Conservation (phyloP, 2,329 filamentous ascomycete species). For the Botrytis fabae region DNA sequence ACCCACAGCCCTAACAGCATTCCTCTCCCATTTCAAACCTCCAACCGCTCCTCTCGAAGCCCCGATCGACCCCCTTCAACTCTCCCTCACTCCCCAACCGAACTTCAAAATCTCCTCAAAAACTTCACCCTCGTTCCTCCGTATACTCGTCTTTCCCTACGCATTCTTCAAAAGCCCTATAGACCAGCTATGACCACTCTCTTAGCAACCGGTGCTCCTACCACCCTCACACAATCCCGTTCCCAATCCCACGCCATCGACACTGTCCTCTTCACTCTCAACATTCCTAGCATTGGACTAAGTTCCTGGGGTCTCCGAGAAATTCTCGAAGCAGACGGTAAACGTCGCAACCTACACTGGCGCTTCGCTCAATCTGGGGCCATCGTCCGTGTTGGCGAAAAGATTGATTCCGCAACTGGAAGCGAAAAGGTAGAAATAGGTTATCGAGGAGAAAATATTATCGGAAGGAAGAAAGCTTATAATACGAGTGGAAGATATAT, state of each 20-base stretch:
- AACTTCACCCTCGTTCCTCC: slow-evolving; percentile 53
- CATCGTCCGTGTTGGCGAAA: slow-evolving; percentile 24
- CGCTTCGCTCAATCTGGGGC: slow-evolving; percentile 31
- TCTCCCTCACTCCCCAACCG: slow-evolving; percentile 48
- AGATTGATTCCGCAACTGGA: not conserved
- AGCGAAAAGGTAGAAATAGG: not conserved
- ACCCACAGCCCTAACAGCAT: slow-evolving; percentile 40
- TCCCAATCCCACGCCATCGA: slow-evolving; percentile 10
- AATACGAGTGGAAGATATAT: slow-evolving; percentile 34
- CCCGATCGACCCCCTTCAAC: slow-evolving; percentile 29
- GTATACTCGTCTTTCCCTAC: slow-evolving; percentile 40
- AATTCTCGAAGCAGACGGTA: slow-evolving; percentile 36
- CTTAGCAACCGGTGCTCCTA: slow-evolving; percentile 42
- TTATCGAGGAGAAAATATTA: slow-evolving; percentile 14
- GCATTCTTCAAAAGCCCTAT: slow-evolving; percentile 42
- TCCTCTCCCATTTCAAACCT: slow-evolving; percentile 42
- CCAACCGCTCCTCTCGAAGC: slow-evolving; percentile 35
- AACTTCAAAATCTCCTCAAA: slow-evolving; percentile 47
- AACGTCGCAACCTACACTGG: slow-evolving; percentile 40
- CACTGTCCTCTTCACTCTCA: slow-evolving; percentile 4
- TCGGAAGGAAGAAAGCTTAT: slow-evolving; percentile 9
- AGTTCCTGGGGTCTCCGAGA: slow-evolving; percentile 14
- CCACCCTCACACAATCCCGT: slow-evolving; percentile 25
- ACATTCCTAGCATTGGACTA: not conserved
- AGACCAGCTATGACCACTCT: slow-evolving; percentile 39